Conservation (phyloP, 345 rosid genomes). For the Euphorbia tirucalli region DNA sequence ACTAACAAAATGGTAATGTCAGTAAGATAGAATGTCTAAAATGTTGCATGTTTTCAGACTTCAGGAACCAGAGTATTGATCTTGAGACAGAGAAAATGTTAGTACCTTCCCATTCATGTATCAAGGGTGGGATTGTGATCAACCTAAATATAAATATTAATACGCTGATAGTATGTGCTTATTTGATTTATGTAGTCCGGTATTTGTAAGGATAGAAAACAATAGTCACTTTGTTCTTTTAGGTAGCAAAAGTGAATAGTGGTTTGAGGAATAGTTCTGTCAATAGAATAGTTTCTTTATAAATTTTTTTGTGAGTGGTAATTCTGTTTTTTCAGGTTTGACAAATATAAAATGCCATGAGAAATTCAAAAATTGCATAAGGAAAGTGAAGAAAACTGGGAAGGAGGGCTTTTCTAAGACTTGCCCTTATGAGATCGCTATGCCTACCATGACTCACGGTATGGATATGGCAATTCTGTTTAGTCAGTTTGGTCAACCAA, state of each 20-base stretch:
- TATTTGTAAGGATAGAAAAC: neutral
- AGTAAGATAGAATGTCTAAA: neutral
- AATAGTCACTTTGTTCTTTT: no score
- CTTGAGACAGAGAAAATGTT: neutral
- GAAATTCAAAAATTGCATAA: constrained; percentile 69
- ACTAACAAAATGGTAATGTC: neutral
- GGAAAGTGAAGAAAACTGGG: constrained; percentile 52
- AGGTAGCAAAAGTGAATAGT: neutral
- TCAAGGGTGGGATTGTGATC: neutral
- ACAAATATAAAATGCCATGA: constrained; percentile 60
- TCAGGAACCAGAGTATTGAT: no score
- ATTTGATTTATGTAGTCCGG: neutral
- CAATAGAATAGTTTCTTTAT: neutral
- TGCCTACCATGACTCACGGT: constrained; percentile 78
- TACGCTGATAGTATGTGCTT: neutral
- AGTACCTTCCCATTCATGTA: neutral
- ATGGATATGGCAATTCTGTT: constrained; percentile 81
- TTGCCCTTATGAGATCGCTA: constrained; percentile 63
- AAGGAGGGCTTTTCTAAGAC: constrained; percentile 61
- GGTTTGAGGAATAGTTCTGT: neutral
- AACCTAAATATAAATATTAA: neutral
- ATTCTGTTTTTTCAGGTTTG: constrained; percentile 43
- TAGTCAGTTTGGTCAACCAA: constrained; percentile 57
- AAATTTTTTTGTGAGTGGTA: neutral
- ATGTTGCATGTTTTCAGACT: neutral